Base-by-base conservation (phyloP, 139 green algal species). In the Monoraphidium neglectum region DNA sequence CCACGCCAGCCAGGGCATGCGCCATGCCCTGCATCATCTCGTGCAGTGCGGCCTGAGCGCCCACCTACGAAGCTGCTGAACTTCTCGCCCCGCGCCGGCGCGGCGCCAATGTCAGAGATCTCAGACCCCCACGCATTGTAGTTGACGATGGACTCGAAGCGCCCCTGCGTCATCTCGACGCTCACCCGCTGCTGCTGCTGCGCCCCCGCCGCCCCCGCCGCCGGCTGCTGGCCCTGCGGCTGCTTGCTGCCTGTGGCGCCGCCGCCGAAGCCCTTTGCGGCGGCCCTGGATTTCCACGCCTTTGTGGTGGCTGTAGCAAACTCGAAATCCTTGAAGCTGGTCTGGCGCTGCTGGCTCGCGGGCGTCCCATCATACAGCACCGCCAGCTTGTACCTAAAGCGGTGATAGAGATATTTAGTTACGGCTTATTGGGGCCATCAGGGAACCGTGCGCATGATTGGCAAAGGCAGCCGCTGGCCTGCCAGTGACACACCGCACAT, bases 301-400 rank as follows among this genome's bases (percentile, higher is more conserved):
- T 77, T 77, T 13, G 8, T 49, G 40, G 40, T n/a, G 57, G 72
- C 72, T 18, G 68, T 77, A 59, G 36, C 47, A 30, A 16, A 51
- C n/a, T 28, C 60, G 46, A 77, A 77, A 40, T 77, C 72, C 12
- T 57, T 61, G 59, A 77, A 77, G n/a, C 38, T 60, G 40, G 68
- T 51, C 32, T 60, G 40, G 5, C 30, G 63, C 35, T 24, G 63
- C 67, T 30, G 65, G 15, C 21, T 57, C 33, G 70, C 26, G 56
- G 8, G 26, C 49, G 32, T n/a, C 54, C 23, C 24, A 36, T 61
- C 36, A 30, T 68, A 21, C 26, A 77, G 72, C 3, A 77, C 40
- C 0, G 40, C 70, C 33, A 77, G 38, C 59, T 77, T 77, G 59
- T 43, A 54, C 60, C 72, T 77, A 38, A 47, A 74, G 8, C 2